Base-by-base conservation (phyloP, 306 rosid species). In the Echinosophora koreensis region DNA sequence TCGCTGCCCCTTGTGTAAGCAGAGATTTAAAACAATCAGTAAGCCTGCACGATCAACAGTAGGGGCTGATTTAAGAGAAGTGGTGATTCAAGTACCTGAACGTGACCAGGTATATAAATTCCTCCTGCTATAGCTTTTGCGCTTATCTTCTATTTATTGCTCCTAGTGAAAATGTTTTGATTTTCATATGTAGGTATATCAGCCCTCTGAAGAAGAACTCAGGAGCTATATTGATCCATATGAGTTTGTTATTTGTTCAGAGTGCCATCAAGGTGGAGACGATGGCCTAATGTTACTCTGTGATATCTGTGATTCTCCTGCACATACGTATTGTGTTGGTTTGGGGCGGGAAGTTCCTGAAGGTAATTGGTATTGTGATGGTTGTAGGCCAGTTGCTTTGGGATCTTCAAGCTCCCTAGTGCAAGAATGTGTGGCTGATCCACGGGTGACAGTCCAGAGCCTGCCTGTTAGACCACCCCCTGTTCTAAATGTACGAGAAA, bases 1-100 rank as follows among this genome's bases (percentile, higher is more conserved):
- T 13, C 93, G 96, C 44, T 90, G 96, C 83, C 96, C 96, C 14
- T 78, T 90, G 86, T 90, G 96, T 82, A 90, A 90, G 88, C 91
- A 88, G 86, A 88, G 96, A 84, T 90, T 90, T 67, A 78, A 28
- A 74, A 85, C 89, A 38, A 90, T 90, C 42, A 87, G 84, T 76
- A 90, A 87, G 77, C 90, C 91, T 51, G 87, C 87, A 68, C 88
- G 86, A 83, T 80, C 80, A 42, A 39, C 90, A 0, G 70, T 86
- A 8, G 93, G 91, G 68, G 37, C 81, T 80, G 93, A 90, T 78
- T 82, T 85, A 78, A 85, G 91, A 79, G 93, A 85, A 71, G 84
- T 80, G 39, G 71, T 82, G 59, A 66, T 90, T 68, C 71, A 66
- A 65, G 91, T 90, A 58, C 91, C 96, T 0, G 90, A 88, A 80